Percentiles rank a stretch among this genome's conserved stretches.
phyloP scores from a whole-genome alignment of 805 yeast genomes.

The Saccharomycopsis sp. region DNA sequence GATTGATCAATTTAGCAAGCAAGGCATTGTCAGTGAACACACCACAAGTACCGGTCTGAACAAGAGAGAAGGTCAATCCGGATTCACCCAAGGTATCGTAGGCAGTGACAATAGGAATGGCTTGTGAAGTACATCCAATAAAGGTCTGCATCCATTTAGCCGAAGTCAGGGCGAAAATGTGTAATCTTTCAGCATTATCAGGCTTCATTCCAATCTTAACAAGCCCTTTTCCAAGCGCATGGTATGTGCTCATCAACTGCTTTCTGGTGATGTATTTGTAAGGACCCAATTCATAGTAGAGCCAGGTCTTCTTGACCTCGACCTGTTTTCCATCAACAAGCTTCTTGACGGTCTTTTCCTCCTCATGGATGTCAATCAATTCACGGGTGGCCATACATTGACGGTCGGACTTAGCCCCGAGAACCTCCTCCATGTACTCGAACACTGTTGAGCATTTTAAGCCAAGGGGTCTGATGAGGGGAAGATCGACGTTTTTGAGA shows the following conservation, averaged over 20 bases:
- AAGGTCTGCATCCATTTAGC: slow-evolving; percentile 87
- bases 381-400: slow-evolving; percentile 76
- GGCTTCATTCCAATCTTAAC: slow-evolving; percentile 66
- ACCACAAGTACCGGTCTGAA: slow-evolving; percentile 72
- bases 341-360: slow-evolving; percentile 68
- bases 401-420: slow-evolving; percentile 45
- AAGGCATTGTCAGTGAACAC: slow-evolving; percentile 80
- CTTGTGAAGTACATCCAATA: slow-evolving; percentile 69
- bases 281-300: slow-evolving; percentile 68
- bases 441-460: slow-evolving; percentile 61
- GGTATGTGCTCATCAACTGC: slow-evolving; percentile 45
- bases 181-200: slow-evolving; percentile 53
- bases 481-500: slow-evolving; percentile 36
- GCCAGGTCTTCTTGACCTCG: slow-evolving; percentile 81
- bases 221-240: slow-evolving; percentile 67
- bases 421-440: slow-evolving; percentile 61
- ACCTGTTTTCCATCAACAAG: slow-evolving; percentile 67
- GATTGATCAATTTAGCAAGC: slow-evolving; percentile 58
- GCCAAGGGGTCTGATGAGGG: slow-evolving; percentile 56
- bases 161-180: slow-evolving; percentile 84
- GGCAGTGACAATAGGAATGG: slow-evolving; percentile 87
- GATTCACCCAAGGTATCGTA: slow-evolving; percentile 90
- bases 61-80: slow-evolving; percentile 80
- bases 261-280: slow-evolving; percentile 61
- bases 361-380: slow-evolving; percentile 64